Conservation (phyloP, 2,329 filamentous ascomycete genomes). For the Biscogniauxia mediterranea region DNA sequence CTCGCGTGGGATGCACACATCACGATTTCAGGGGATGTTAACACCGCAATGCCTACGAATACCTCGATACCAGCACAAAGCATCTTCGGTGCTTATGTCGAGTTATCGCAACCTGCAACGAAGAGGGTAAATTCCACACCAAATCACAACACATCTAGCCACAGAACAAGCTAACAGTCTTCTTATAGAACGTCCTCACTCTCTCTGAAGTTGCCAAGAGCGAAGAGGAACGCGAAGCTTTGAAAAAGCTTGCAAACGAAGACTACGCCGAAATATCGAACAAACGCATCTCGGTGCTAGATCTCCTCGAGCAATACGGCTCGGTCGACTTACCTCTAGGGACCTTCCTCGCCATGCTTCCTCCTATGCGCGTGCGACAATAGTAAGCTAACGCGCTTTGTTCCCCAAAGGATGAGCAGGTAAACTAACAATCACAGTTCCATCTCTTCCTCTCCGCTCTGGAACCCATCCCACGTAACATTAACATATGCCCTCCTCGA, state of each 20-base stretch:
- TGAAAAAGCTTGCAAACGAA: constrained; percentile 47
- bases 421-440: constrained; percentile 41
- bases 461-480: constrained; percentile 54
- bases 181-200: constrained; percentile 37
- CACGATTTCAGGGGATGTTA: constrained; percentile 53
- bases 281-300: constrained; percentile 64
- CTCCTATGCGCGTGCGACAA: constrained; percentile 74
- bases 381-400: constrained; percentile 58
- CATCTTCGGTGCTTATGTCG: constrained; percentile 68
- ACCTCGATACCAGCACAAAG: constrained; percentile 59
- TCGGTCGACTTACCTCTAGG: constrained; percentile 60
- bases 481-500: constrained; percentile 69
- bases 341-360: constrained; percentile 68
- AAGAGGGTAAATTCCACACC: constrained; percentile 50
- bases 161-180: constrained; percentile 9
- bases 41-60: constrained; percentile 53
- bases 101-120: constrained; percentile 70
- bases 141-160: neutral
- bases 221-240: constrained; percentile 33
- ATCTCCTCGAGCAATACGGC: constrained; percentile 65
- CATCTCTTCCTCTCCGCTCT: constrained; percentile 71
- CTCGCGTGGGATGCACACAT: constrained; percentile 68
- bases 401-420: neutral
- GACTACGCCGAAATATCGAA: constrained; percentile 45
- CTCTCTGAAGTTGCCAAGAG: constrained; percentile 30